Evolutionary conservation across 2,329 filamentous ascomycete genomes (phyloP), one percentile per base, ranked within the genome.

Genomic region (Claviceps sp.): DNA sequence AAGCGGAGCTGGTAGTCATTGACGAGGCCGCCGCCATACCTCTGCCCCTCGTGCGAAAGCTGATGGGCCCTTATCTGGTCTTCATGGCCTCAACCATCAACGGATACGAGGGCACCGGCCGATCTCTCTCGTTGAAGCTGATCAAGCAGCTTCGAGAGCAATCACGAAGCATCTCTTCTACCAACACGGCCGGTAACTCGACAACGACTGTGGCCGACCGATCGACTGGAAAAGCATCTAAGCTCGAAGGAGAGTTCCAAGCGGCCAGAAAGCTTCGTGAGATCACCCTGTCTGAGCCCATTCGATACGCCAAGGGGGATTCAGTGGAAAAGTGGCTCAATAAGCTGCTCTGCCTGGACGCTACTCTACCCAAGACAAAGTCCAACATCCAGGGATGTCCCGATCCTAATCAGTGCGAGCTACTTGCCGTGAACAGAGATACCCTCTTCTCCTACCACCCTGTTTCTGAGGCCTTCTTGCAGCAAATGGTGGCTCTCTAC

Each of bases 41-140:
- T 13, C 70, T 98, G 11, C 93, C 93, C 0, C 73, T 97, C 2
- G 93, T 98, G 7, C 79, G 85, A 59, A 96, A 96, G 69, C 76
- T 98, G 42, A 90, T 98, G 80, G 93, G 93, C 0, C 91, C 91
- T 14, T 98, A 98, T 67, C 75, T 98, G 39, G 89, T 97, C 8
- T 98, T 98, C 69, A 97, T 98, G 93, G 89, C 94, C 1, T 98
- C 93, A 0, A 98, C 93, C 1, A 96, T 98, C 71, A 97, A 97
- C 64, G 93, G 93, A 53, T 98, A 98, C 65, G 93, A 98, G 71
- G 93, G 93, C 52, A 98, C 93, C 6, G 93, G 93, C 42, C 82
- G 93, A 53, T 97, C 93, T 1, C 76, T 98, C 5, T 97, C 93
- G 0, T 73, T 98, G 50, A 98, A 98, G 71, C 77, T 98, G 58